Evolutionary conservation across 2,329 filamentous ascomycete genomes (phyloP), one percentile per base, ranked within the genome.

Genomic region (Lanzia echinophila): DNA sequence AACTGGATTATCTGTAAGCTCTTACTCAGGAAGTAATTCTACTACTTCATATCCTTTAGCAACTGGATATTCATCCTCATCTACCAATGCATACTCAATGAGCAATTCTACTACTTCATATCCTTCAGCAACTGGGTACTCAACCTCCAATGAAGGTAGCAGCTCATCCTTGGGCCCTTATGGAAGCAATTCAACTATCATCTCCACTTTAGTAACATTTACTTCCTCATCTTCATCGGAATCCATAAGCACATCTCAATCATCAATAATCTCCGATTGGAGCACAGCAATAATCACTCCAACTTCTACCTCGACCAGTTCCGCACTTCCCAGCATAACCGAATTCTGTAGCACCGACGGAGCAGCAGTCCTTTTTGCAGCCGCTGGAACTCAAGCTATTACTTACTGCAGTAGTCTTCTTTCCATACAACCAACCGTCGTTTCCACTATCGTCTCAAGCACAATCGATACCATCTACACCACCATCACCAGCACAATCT

Each of bases 341-440:
- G 22, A 13, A 31, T 48, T 48, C 22, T 48, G 46, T 19, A 48
- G 22, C 6, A 48, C 46, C 22, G 34, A 48, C 34, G 46, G 19
- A 11, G 46, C 20, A 3, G 46, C 34, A 3, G 24, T 48, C 1
- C 4, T 48, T 24, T 48, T 39, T 39, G 33, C 33, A 19, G 34
- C 33, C 13, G 33, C 34, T 17, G 46, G 34, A 19, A 31, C 46
- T 6, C 34, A 19, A 39, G 46, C 15, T 13, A 48, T 22, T 1
- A 38, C 46, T 48, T 48, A 48, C 22, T 48, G 46, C 6, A 48
- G 46, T 11, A 48, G 34, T 17, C n/a, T 48, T 1, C 46, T 48
- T 6, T 48, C 46, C 5, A 48, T 39, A 11, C 46, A 39, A n/a
- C 46, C 46, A 15, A 39, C 15, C 19, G 36, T 24, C 6, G 34